Conservation (phyloP, 1,284 basidiomycete species). For the Spongiforma sp. region DNA sequence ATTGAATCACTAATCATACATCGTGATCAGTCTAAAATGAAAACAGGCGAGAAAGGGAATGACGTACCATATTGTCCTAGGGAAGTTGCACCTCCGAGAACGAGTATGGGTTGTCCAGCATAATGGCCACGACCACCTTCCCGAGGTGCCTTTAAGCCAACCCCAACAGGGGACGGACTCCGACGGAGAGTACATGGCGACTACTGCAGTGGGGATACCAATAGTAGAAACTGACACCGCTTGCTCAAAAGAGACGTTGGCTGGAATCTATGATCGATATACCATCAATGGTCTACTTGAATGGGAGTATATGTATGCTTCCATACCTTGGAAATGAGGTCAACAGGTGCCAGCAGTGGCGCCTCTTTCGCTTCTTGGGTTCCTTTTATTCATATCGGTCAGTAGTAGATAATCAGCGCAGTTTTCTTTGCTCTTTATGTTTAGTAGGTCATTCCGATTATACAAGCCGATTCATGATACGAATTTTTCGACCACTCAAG, state of each 20-base stretch:
- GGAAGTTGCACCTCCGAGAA: slow-evolving; percentile 43
- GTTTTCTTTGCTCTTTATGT: too few species aligned
- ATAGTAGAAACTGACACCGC: slow-evolving; percentile 29
- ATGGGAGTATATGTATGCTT: not conserved
- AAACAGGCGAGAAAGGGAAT: not conserved
- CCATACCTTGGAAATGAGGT: slow-evolving; percentile 34
- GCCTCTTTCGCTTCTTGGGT: too few species aligned
- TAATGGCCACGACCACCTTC: slow-evolving; percentile 27
- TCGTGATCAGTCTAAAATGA: not conserved
- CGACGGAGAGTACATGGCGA: slow-evolving; percentile 30
- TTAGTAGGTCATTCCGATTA: too few species aligned
- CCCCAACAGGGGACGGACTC: slow-evolving; percentile 23
- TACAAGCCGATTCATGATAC: too few species aligned
- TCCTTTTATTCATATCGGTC: too few species aligned
- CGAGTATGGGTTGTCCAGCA: slow-evolving; percentile 33
- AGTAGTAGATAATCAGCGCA: too few species aligned
- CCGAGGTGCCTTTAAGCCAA: slow-evolving; percentile 30
- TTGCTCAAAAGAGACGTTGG: slow-evolving; percentile 28
- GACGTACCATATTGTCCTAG: slow-evolving; percentile 42
- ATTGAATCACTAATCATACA: slow-evolving; percentile 40
- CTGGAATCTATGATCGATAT: slow-evolving; percentile 19
- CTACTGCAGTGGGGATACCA: slow-evolving; percentile 16
- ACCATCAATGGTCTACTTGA: not conserved
- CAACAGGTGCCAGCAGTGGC: slow-evolving; percentile 30
- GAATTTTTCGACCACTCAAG: too few species aligned